Percentiles rank a stretch among this genome's conserved stretches.
These are phyloP conservation scores for Ilyonectria mors-panacis DNA, from an alignment of 2,329 filamentous ascomycete species.

Conservation along the genomic window DNA sequence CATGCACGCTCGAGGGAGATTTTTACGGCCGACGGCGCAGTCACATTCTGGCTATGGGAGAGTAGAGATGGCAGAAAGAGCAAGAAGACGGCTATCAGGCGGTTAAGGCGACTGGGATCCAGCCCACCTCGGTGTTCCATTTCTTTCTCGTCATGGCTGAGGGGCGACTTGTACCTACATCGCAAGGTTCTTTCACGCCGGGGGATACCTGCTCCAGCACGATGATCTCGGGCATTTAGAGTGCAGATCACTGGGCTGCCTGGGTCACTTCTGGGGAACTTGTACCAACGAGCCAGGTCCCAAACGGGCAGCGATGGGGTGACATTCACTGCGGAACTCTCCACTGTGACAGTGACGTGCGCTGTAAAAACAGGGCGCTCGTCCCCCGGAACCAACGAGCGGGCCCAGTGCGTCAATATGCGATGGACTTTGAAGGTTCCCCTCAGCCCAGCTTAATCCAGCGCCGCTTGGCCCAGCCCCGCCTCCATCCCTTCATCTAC, in stretches of 20 bases:
- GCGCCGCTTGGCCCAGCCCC: constrained; percentile 13
- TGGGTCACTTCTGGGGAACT: background rate
- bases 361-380: constrained; percentile 3
- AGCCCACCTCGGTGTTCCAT: background rate
- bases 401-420: background rate
- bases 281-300: background rate
- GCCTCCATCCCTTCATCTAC: constrained; percentile 7
- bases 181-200: no score
- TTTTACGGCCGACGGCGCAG: background rate
- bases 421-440: background rate
- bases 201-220: background rate
- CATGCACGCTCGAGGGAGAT: background rate
- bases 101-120: background rate
- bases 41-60: background rate
- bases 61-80: background rate
- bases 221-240: background rate
- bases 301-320: background rate
- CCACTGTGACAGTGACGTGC: background rate
- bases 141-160: background rate
- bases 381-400: background rate
- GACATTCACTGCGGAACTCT: background rate
- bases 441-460: background rate
- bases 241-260: background rate
- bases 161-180: background rate
- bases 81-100: background rate